Conservation (phyloP, 257 asterid species). For the Rehmannia glutinosa region DNA sequence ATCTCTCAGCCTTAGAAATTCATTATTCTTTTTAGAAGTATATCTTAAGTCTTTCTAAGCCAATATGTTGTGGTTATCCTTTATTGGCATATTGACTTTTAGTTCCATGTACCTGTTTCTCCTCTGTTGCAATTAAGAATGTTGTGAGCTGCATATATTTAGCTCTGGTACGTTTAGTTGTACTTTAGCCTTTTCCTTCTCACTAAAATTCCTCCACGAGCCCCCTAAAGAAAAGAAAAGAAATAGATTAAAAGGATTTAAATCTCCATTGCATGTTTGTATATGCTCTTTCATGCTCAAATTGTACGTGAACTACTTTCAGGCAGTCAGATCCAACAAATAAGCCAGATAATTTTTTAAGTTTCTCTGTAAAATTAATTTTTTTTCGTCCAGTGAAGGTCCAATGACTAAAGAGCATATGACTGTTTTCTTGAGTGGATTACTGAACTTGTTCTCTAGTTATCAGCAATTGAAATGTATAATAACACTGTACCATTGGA, state of each 20-base stretch:
- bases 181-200: neutral
- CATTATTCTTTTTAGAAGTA: neutral
- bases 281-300: neutral
- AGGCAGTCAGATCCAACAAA: neutral
- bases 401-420: neutral
- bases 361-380: neutral
- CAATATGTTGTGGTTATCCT: neutral
- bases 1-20: neutral
- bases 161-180: neutral
- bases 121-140: neutral
- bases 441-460: neutral
- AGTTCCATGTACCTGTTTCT: neutral
- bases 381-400: neutral
- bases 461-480: neutral
- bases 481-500: neutral
- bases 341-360: neutral
- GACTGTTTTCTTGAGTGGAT: neutral
- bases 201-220: no score
- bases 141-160: neutral
- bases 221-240: neutral
- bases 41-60: neutral
- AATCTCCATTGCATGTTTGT: neutral
- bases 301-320: neutral
- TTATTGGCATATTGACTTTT: neutral
- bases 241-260: neutral